Percentiles rank a stretch among this genome's conserved stretches.
Evolutionary conservation across 2,329 filamentous ascomycete genomes (phyloP).

Genomic region (Huntiella omanensis): DNA sequence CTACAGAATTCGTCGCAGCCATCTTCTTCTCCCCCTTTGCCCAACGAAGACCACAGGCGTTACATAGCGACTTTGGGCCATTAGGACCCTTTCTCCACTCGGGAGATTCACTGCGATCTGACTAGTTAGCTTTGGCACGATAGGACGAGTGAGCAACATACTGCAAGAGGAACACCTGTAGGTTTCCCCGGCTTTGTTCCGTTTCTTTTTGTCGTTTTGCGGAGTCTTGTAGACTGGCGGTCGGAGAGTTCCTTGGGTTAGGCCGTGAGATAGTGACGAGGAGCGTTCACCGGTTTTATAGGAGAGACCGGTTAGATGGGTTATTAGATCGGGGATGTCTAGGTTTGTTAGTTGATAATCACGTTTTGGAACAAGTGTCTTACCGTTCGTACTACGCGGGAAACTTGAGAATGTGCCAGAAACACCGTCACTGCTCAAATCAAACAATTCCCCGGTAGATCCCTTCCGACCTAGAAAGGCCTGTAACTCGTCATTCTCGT

Average conservation of each 20-base stretch:
- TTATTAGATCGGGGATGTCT: constrained; percentile 49
- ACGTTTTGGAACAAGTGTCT: background rate
- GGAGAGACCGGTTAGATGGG: constrained; percentile 75
- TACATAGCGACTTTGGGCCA: constrained; percentile 87
- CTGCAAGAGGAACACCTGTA: constrained; percentile 94
- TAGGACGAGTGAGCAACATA: constrained; percentile 18
- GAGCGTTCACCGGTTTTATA: constrained; percentile 82
- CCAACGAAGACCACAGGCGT: constrained; percentile 70
- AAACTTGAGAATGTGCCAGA: background rate
- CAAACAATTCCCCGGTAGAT: too few relatives aligned
- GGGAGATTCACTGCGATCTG: constrained; percentile 69
- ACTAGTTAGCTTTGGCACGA: constrained; percentile 7
- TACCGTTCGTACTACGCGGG: background rate
- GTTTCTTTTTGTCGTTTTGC: constrained; percentile 59
- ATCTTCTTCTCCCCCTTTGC: constrained; percentile 67
- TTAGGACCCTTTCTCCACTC: constrained; percentile 92
- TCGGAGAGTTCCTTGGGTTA: background rate
- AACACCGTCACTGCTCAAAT: too few relatives aligned
- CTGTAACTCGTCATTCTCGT: too few relatives aligned
- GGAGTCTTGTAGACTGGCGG: constrained; percentile 23
- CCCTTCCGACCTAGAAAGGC: too few relatives aligned
- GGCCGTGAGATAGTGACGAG: constrained; percentile 54
- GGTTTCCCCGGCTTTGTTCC: constrained; percentile 75
- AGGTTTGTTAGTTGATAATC: background rate
- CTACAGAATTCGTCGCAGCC: background rate